Base-by-base conservation (phyloP, 73 alveolate species). In the Paramecium biaurelia region DNA sequence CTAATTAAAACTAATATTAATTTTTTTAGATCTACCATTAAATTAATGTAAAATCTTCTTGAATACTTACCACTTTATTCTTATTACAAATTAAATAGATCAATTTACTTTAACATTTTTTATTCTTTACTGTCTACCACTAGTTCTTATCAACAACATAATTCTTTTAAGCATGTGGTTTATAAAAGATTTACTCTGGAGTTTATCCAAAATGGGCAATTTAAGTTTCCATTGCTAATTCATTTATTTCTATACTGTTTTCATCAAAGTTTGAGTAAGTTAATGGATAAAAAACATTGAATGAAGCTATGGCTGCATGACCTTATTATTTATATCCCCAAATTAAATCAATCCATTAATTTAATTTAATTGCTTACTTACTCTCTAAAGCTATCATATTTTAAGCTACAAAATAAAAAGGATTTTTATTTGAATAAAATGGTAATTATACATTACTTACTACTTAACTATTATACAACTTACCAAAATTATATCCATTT, bases 131-230 rank as follows among this genome's bases (percentile, higher is more conserved):
- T 53, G 68, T 53, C 30, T 53, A 7, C 68, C 68, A 53, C 8
- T 53, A 53, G 18, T 5, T 53, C 11, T 53, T 53, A 18, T 53
- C 68, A 0, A 53, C 3, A 18, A 6, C 5, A 18, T 18, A 4
- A 1, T 72, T 21, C 30, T 72, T 72, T 38, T 72, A 18, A 28
- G 74, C 23, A 88, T 87, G 85, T 76, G 84, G 68, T 76, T 93
- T 49, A 92, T 87, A n/a, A 87, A 98, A 97, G 5, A 96, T 70
- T 89, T 96, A 92, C 12, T 96, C 94, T 11, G 99, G 99, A 9
- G 99, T 95, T 79, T 96, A 95, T 38, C 99, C 99, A 89, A 94
- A 98, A 95, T 98, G 98, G 38, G 93, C 93, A 20, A 92, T 95
- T 89, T 96, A 95, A 57, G 89, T 92, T 85, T 96, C 93, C 89